Percentiles rank a stretch among this genome's conserved stretches.
Evolutionary conservation across 768 basidiomycete species (phyloP).

Genomic region (Pleurotus platypus): DNA sequence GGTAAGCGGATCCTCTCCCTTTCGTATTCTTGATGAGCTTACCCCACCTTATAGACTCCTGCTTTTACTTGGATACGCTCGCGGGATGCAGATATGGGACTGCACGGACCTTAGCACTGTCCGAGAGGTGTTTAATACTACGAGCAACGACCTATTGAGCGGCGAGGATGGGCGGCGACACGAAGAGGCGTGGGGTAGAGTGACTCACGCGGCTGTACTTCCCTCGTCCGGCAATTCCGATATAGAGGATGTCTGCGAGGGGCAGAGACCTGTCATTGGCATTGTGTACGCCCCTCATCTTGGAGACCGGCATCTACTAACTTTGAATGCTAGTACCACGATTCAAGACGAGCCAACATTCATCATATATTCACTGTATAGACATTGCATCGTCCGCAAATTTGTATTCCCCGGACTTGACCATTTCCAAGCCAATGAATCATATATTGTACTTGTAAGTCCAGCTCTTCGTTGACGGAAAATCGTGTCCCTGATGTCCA

Average conservation of each 20-base stretch:
- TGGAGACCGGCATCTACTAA: too few species aligned
- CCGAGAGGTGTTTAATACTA: slow-evolving; percentile 13
- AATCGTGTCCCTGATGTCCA: not conserved
- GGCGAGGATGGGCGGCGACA: not conserved
- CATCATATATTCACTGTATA: slow-evolving; percentile 13
- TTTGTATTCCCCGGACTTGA: slow-evolving; percentile 37
- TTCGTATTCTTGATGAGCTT: not conserved
- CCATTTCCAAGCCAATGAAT: slow-evolving; percentile 40
- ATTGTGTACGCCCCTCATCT: slow-evolving; percentile 7
- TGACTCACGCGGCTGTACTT: slow-evolving; percentile 9
- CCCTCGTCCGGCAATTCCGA: not conserved
- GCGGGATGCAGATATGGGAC: slow-evolving; percentile 60
- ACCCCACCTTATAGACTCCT: slow-evolving; percentile 29
- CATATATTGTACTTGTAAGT: slow-evolving; percentile 60
- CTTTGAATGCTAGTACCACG: not conserved
- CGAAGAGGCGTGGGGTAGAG: slow-evolving; percentile 1
- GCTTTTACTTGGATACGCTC: slow-evolving; percentile 50
- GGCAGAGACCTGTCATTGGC: slow-evolving; percentile 10
- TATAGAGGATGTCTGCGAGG: not conserved
- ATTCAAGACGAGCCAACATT: slow-evolving; percentile 9
- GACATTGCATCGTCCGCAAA: slow-evolving; percentile 42
- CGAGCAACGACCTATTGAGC: not conserved
- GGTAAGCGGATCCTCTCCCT: slow-evolving; percentile 10
- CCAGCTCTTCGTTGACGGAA: not conserved
- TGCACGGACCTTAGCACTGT: slow-evolving; percentile 46